These are phyloP conservation scores for Theobroma grandiflorum DNA, from an alignment of 441 rosid genomes.

Conservation along the genomic window DNA sequence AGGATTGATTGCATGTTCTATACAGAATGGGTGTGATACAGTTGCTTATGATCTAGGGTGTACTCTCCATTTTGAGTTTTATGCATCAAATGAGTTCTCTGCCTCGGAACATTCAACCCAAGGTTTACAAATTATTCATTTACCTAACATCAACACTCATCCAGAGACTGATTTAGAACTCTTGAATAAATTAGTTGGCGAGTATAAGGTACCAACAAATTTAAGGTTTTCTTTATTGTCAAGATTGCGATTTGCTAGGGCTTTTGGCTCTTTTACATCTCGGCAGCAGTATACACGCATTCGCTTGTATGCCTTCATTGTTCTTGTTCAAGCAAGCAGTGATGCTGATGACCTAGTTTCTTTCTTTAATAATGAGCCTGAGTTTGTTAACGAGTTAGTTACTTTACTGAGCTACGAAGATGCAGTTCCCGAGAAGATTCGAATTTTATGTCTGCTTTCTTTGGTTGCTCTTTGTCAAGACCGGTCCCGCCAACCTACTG, in stretches of 20 bases:
- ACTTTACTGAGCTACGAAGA: conserved; percentile 84
- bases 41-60: conserved; percentile 85
- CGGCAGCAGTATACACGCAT: conserved; percentile 92
- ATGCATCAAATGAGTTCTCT: conserved; percentile 54
- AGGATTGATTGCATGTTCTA: conserved; percentile 84
- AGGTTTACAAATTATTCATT: conserved; percentile 85
- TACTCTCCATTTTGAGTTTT: conserved; percentile 97
- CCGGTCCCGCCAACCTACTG: conserved; percentile 86
- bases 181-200: conserved; percentile 72
- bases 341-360: conserved; percentile 81
- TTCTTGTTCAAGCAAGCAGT: conserved; percentile 90
- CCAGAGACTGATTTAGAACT: conserved; percentile 86
- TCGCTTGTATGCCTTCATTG: conserved; percentile 91
- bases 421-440: conserved; percentile 88
- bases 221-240: conserved; percentile 88
- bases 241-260: conserved; percentile 93
- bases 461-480: conserved; percentile 95
- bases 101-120: conserved; percentile 52
- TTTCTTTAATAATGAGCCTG: conserved; percentile 93
- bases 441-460: conserved; percentile 75
- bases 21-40: conserved; percentile 70
- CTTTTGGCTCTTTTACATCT: conserved; percentile 74
- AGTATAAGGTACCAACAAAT: conserved; percentile 79
- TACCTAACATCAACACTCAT: conserved; percentile 55
- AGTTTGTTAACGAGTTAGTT: conserved; percentile 89